Conservation (phyloP, 257 asterid genomes). For the Datura wrightii region DNA sequence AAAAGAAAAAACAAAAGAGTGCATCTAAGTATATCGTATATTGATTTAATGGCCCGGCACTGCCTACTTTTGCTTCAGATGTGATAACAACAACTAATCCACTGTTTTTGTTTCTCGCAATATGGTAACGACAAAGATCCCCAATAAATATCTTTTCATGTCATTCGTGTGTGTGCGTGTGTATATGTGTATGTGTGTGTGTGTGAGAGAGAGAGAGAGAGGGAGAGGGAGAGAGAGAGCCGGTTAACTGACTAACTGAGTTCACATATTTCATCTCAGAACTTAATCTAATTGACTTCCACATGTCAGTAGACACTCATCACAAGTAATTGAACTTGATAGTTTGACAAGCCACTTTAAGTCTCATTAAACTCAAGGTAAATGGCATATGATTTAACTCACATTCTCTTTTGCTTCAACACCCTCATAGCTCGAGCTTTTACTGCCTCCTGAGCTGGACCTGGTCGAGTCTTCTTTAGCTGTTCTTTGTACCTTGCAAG, state of each 20-base stretch:
- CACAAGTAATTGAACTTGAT: constrained; percentile 21
- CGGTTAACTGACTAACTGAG: constrained; percentile 9
- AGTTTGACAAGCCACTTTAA: constrained; percentile 10
- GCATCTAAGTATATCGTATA: neutral
- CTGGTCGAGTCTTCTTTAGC: constrained; percentile 35
- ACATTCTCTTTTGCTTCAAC: constrained; percentile 37
- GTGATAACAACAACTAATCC: neutral
- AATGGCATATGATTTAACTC: constrained; percentile 1
- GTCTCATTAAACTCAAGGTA: neutral
- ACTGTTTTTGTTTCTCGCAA: neutral
- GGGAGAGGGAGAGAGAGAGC: neutral
- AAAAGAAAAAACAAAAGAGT: neutral
- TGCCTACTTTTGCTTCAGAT: constrained; percentile 20
- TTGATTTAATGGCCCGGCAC: neutral
- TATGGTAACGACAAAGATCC: neutral
- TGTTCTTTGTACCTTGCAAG: constrained; percentile 36
- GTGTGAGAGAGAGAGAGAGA: neutral
- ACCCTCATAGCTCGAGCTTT: constrained; percentile 40
- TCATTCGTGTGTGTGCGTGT: neutral
- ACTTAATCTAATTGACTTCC: neutral
- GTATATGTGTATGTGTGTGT: neutral
- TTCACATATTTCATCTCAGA: neutral
- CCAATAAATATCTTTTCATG: neutral
- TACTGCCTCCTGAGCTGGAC: constrained; percentile 38
- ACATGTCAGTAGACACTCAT: neutral